Evolutionary conservation across 306 rosid genomes (phyloP).

Genomic region (Rosa lucieae): DNA sequence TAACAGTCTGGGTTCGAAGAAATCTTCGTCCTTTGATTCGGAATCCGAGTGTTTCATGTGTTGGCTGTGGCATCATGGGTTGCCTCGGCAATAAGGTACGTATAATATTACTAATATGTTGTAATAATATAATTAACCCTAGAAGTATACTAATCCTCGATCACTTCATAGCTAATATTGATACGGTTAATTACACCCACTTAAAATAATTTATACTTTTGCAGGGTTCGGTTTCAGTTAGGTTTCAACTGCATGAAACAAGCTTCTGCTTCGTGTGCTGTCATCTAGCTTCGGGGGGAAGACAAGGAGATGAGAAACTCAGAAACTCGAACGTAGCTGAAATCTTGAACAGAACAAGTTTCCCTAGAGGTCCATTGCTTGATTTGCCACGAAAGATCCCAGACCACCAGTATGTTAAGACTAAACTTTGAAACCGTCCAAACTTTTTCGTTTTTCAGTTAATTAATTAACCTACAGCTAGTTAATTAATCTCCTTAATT

Average conservation of each 20-base stretch:
- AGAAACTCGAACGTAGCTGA: constrained; percentile 78
- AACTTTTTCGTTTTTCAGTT: neutral
- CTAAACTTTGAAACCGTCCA: constrained; percentile 33
- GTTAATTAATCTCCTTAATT: constrained; percentile 13
- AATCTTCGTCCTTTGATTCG: constrained; percentile 62
- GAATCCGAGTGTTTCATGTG: constrained; percentile 73
- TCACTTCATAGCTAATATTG: neutral
- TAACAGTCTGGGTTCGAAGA: constrained; percentile 73
- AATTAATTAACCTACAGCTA: neutral
- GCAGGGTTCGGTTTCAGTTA: constrained; percentile 90
- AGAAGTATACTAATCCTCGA: no score
- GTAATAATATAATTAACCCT: neutral
- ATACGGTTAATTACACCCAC: neutral
- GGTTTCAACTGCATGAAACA: constrained; percentile 70
- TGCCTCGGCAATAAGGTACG: constrained; percentile 88
- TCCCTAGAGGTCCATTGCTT: constrained; percentile 62
- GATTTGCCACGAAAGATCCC: constrained; percentile 73
- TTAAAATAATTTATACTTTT: neutral
- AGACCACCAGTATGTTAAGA: constrained; percentile 65
- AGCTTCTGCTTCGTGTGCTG: constrained; percentile 88
- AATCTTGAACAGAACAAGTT: constrained; percentile 63
- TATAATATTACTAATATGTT: neutral
- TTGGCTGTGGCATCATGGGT: constrained; percentile 86
- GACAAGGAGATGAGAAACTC: constrained; percentile 64
- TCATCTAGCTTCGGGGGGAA: constrained; percentile 86